Evolutionary conservation across 1,139 yeast species (phyloP).

Genomic region (Debaryomyces coudertii): DNA sequence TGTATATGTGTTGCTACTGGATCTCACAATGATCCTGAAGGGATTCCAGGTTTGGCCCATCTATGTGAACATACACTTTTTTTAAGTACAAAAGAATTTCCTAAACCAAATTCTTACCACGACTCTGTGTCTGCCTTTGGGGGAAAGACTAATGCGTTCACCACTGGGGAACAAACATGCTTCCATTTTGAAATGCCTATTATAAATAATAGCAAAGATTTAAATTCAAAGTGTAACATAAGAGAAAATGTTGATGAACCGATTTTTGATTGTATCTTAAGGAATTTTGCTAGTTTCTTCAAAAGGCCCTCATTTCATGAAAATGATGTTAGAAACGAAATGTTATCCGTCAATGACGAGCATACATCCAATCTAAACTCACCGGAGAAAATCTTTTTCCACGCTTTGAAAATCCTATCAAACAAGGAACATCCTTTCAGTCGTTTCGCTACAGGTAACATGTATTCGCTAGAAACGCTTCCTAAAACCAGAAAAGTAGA

Average conservation of each 20-base stretch:
- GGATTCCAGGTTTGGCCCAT: constrained; percentile 67
- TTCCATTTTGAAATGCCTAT: constrained; percentile 64
- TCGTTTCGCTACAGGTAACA: constrained; percentile 52
- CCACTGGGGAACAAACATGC: constrained; percentile 65
- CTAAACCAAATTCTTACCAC: constrained; percentile 50
- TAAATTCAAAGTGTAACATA: not conserved
- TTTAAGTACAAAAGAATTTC: constrained; percentile 58
- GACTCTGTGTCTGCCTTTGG: constrained; percentile 48
- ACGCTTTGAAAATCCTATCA: constrained; percentile 58
- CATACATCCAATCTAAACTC: constrained; percentile 54
- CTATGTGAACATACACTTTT: constrained; percentile 72
- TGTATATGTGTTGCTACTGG: constrained; percentile 61
- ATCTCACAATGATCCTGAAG: constrained; percentile 61
- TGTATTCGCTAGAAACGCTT: constrained; percentile 29
- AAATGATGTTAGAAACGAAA: constrained; percentile 49
- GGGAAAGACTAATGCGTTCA: constrained; percentile 66
- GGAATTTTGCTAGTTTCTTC: constrained; percentile 57
- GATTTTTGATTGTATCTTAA: constrained; percentile 46
- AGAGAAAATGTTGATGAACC: constrained; percentile 22
- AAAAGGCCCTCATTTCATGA: constrained; percentile 51
- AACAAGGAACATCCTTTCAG: constrained; percentile 44
- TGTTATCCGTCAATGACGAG: constrained; percentile 64
- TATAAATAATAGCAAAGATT: constrained; percentile 19
- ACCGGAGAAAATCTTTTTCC: constrained; percentile 52
- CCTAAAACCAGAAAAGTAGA: constrained; percentile 20